A percentile compares a stretch with the other conserved stretches of the same genome.
These are phyloP conservation scores for Ophiostoma montium DNA, from an alignment of 2,329 filamentous ascomycete species.

Conservation along the genomic window DNA sequence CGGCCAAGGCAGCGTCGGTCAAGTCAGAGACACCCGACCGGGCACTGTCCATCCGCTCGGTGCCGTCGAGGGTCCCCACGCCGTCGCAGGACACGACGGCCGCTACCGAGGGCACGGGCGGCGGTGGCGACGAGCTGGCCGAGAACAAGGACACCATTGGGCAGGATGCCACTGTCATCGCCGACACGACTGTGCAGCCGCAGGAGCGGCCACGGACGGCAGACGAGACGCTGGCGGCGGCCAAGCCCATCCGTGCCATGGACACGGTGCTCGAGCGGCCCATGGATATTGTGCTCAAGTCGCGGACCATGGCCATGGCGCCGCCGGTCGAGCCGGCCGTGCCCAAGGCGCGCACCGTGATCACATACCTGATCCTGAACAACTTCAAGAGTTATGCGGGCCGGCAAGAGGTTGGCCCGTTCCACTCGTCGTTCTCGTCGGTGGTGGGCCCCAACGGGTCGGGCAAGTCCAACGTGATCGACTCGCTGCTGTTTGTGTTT, in stretches of 20 bases:
- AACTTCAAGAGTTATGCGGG: constrained; percentile 99
- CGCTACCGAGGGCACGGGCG: neutral
- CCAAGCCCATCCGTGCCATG: constrained; percentile 62
- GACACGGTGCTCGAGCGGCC: constrained; percentile 72
- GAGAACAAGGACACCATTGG: constrained; percentile 3
- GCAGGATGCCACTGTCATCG: neutral
- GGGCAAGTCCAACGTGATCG: constrained; percentile 97
- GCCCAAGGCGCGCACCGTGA: constrained; percentile 78
- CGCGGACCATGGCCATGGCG: constrained; percentile 53
- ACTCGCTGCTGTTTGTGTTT: constrained; percentile 96
- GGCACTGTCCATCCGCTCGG: constrained; percentile 1
- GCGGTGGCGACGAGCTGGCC: constrained; percentile 1
- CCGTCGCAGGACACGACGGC: neutral
- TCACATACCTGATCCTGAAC: constrained; percentile 78
- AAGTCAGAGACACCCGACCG: constrained; percentile 20
- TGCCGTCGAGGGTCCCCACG: neutral
- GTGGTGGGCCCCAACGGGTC: constrained; percentile 97
- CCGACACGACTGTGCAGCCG: constrained; percentile 22
- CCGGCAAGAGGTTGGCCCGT: constrained; percentile 86
- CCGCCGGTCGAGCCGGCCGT: constrained; percentile 55
- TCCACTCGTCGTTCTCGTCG: constrained; percentile 93
- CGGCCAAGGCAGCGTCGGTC: constrained; percentile 13
- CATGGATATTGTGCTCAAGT: constrained; percentile 87
- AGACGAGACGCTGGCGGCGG: constrained; percentile 35
- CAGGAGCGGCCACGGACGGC: constrained; percentile 44